These are phyloP conservation scores for Emericellopsis atlantica DNA, from an alignment of 2,329 filamentous ascomycete genomes.

Conservation along the genomic window DNA sequence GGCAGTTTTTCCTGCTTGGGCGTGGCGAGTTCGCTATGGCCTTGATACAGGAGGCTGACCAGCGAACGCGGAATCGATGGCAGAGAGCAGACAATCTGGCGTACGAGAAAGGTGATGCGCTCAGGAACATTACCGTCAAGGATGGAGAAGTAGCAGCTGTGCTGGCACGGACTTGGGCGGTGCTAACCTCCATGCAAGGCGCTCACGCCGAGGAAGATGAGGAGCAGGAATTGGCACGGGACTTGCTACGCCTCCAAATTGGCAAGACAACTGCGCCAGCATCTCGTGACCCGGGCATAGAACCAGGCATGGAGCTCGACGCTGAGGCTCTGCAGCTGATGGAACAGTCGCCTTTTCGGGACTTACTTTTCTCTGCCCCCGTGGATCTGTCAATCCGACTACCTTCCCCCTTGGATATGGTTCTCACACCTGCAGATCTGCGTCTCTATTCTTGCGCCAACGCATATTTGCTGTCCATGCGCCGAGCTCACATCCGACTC, in stretches of 20 bases:
- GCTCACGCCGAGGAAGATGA: conserved; percentile 68
- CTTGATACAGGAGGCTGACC: conserved; percentile 74
- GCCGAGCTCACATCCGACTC: conserved; percentile 73
- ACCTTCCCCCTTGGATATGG: conserved; percentile 72
- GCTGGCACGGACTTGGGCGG: conserved; percentile 65
- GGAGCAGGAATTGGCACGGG: conserved; percentile 68
- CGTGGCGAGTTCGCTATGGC: conserved; percentile 86
- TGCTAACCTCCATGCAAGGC: conserved; percentile 62
- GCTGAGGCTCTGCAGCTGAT: conserved; percentile 19
- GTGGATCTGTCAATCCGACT: conserved; percentile 58
- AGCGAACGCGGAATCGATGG: conserved; percentile 63
- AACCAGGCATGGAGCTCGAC: conserved; percentile 19
- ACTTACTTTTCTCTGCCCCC: conserved; percentile 69
- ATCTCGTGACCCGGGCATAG: too few relatives aligned
- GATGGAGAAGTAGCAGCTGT: conserved; percentile 76
- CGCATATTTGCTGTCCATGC: conserved; percentile 74
- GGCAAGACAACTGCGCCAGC: conserved; percentile 25
- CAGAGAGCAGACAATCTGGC: conserved; percentile 46
- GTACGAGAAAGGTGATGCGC: conserved; percentile 38
- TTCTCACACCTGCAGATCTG: conserved; percentile 65
- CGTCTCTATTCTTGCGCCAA: conserved; percentile 75
- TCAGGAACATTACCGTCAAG: conserved; percentile 51
- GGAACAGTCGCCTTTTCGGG: conserved; percentile 53
- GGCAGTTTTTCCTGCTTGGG: conserved; percentile 78
- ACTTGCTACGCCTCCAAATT: conserved; percentile 57